phyloP scores from a whole-genome alignment of 192 early-diverging fungal species.

The Umbelopsis ramanniana region DNA sequence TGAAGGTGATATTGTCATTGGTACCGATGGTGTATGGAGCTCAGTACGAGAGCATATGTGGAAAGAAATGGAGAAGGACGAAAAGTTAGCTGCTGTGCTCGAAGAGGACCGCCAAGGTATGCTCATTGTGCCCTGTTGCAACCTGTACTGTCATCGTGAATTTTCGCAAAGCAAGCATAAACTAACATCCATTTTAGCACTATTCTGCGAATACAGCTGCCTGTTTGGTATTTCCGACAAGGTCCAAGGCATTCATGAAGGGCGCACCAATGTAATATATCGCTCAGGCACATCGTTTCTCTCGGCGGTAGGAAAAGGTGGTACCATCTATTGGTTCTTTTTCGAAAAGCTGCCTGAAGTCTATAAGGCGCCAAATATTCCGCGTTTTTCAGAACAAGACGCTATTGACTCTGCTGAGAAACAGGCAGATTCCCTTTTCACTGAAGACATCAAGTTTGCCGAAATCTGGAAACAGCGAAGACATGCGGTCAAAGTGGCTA shows the following conservation, averaged over 20 bases:
- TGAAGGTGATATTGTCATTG: conserved; percentile 36
- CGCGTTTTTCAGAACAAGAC: not conserved
- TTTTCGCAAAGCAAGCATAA: not conserved
- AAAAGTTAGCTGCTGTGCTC: not conserved
- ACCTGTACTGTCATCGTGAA: not conserved
- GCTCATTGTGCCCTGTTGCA: not conserved
- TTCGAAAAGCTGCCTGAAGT: not conserved
- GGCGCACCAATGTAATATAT: not conserved
- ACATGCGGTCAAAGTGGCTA: not conserved
- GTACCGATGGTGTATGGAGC: conserved; percentile 35
- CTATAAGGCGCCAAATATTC: not conserved
- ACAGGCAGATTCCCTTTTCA: not conserved
- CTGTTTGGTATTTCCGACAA: not conserved
- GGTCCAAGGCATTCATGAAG: not conserved
- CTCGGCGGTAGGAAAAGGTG: not conserved
- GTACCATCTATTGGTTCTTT: not conserved
- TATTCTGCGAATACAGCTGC: conserved; percentile 4
- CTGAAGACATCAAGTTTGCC: not conserved
- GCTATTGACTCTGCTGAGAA: not conserved
- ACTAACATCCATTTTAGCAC: not conserved
- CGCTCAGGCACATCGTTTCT: not conserved
- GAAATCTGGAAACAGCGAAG: not conserved
- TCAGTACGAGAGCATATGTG: conserved; percentile 29
- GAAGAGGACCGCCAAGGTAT: not conserved
- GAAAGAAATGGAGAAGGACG: not conserved